These are phyloP conservation scores for Phytopythium vexans DNA, from an alignment of 352 stramenopile genomes.

Conservation along the genomic window DNA sequence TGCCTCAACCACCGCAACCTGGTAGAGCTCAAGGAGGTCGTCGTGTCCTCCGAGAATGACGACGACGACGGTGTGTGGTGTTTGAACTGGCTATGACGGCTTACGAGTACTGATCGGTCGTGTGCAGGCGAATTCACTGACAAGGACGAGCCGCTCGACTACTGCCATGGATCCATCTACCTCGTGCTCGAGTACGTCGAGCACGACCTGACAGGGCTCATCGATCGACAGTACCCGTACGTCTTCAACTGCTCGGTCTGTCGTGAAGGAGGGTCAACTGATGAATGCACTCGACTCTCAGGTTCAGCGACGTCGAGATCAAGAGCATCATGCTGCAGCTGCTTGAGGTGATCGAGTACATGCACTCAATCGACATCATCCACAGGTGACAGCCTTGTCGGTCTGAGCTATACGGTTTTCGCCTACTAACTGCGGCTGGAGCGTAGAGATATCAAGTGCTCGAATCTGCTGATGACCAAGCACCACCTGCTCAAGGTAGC, in stretches of 20 bases:
- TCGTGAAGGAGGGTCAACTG: not conserved
- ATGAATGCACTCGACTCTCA: conserved; percentile 11
- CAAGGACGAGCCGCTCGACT: conserved; percentile 81
- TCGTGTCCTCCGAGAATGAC: conserved; percentile 87
- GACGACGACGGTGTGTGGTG: conserved; percentile 59
- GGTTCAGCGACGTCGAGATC: conserved; percentile 83
- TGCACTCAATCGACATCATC: conserved; percentile 87
- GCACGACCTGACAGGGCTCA: conserved; percentile 84
- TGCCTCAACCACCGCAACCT: conserved; percentile 94
- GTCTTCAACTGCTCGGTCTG: conserved; percentile 3
- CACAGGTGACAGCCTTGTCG: conserved; percentile 45
- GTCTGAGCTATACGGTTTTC: not conserved
- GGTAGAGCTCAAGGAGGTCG: conserved; percentile 95
- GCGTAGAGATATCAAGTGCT: conserved; percentile 91
- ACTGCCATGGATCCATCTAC: conserved; percentile 86
- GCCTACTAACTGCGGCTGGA: not conserved
- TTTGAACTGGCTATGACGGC: not conserved
- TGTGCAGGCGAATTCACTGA: conserved; percentile 66
- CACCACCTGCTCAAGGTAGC: conserved; percentile 83
- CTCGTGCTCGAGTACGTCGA: conserved; percentile 88
- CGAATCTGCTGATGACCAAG: conserved; percentile 78
- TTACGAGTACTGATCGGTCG: not conserved
- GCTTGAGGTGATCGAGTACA: conserved; percentile 83
- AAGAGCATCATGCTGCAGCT: conserved; percentile 88
- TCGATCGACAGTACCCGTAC: conserved; percentile 83